These are phyloP conservation scores for Claviceps digitariae DNA, from an alignment of 2,329 filamentous ascomycete genomes.

Conservation along the genomic window DNA sequence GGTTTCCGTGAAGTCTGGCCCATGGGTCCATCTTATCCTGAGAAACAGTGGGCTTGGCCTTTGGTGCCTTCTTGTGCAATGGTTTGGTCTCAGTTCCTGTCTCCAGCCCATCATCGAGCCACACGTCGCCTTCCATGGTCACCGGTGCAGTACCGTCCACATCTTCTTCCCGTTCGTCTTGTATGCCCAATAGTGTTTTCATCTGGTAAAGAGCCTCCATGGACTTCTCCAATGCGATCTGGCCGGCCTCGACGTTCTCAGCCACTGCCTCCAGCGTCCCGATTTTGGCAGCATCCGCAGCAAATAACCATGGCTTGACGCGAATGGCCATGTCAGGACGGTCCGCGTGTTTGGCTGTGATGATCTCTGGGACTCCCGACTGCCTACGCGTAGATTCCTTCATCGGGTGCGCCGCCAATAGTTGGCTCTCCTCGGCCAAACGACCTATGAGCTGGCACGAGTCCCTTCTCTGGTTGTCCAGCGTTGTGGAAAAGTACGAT, in stretches of 20 bases:
- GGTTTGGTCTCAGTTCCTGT: constrained; percentile 6
- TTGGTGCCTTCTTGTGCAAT: constrained; percentile 1
- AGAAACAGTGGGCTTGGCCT: constrained; percentile 10
- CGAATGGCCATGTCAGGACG: constrained; percentile 26
- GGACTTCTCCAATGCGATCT: constrained; percentile 39
- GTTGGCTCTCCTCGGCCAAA: constrained; percentile 47
- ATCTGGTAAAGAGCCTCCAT: constrained; percentile 36
- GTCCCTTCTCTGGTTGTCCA: constrained; percentile 39
- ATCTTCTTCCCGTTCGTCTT: constrained; percentile 11
- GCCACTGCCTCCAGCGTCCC: constrained; percentile 43
- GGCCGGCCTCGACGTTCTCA: constrained; percentile 45
- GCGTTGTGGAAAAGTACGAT: constrained; percentile 35
- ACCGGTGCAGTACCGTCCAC: constrained; percentile 11
- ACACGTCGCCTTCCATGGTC: constrained; percentile 17
- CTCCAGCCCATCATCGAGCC: constrained; percentile 20
- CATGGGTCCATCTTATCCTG: constrained; percentile 27
- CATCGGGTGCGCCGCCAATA: constrained; percentile 39
- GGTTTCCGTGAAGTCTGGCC: constrained; percentile 36
- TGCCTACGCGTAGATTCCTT: constrained; percentile 21
- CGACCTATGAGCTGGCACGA: constrained; percentile 36
- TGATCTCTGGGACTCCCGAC: constrained; percentile 31
- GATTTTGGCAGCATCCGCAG: constrained; percentile 47
- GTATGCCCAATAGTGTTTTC: constrained; percentile 31
- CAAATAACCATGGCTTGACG: constrained; percentile 44
- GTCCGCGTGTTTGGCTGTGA: constrained; percentile 22